Evolutionary conservation across 1,284 basidiomycete species (phyloP).

Genomic region (Hymenochaete sp.): DNA sequence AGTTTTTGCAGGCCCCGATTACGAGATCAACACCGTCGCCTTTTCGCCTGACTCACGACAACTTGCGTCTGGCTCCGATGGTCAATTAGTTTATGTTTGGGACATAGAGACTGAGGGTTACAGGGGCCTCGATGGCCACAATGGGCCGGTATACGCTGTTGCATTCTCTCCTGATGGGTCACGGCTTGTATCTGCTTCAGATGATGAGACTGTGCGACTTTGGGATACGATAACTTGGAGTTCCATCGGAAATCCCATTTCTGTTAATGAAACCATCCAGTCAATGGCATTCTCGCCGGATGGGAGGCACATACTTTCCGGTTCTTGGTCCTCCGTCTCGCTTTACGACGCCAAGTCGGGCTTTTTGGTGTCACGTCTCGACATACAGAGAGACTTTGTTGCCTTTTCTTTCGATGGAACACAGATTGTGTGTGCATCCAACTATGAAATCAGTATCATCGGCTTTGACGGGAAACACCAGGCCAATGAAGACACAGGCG

Average conservation of each 20-base stretch:
- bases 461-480: no score
- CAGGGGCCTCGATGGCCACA: no score
- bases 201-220: constrained; percentile 15
- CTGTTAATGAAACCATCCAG: constrained; percentile 1
- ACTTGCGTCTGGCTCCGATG: constrained; percentile 2
- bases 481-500: no score
- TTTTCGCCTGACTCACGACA: background rate
- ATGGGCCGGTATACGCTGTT: no score
- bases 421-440: background rate
- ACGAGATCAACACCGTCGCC: background rate
- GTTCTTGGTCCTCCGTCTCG: no score
- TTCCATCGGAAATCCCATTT: no score
- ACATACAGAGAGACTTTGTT: no score
- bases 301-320: constrained; percentile 17
- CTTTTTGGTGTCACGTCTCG: no score
- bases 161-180: no score
- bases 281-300: constrained; percentile 15
- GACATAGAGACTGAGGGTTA: constrained; percentile 5
- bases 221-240: no score
- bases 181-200: constrained; percentile 8
- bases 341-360: no score
- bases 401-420: background rate
- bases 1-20: background rate
- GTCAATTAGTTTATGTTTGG: constrained; percentile 1
- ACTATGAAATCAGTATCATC: no score